These are phyloP conservation scores for Phytophthora ohioensis DNA, from an alignment of 352 stramenopile species.

Conservation along the genomic window DNA sequence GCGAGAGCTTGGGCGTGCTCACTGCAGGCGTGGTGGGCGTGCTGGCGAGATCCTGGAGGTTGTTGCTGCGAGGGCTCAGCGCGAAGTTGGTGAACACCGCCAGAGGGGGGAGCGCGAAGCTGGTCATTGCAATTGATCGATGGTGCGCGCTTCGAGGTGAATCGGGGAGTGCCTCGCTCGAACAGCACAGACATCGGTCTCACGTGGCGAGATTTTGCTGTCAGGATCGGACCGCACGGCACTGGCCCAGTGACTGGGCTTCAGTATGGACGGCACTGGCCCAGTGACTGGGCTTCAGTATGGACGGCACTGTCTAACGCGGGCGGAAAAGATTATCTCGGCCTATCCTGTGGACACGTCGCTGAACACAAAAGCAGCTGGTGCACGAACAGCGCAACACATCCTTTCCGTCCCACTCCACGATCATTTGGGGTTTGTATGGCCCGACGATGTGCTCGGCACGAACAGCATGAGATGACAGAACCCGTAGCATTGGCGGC, in stretches of 20 bases:
- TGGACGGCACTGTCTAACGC: conserved; percentile 14
- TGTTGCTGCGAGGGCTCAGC: not conserved
- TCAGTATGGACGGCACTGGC: not conserved
- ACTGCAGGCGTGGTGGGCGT: conserved; percentile 3
- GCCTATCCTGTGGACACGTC: conserved; percentile 20
- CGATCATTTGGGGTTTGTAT: conserved; percentile 15
- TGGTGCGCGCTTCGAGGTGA: conserved; percentile 3
- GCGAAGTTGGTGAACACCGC: conserved; percentile 18
- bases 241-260: not conserved
- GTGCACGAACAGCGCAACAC: conserved; percentile 25
- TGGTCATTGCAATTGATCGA: conserved; percentile 11
- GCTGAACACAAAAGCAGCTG: conserved; percentile 13
- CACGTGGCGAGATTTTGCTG: conserved; percentile 21
- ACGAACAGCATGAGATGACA: conserved; percentile 36
- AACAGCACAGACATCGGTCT: conserved; percentile 6
- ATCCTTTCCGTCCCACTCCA: conserved; percentile 1
- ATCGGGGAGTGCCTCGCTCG: conserved; percentile 7
- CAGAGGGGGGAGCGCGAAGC: conserved; percentile 24
- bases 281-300: not conserved
- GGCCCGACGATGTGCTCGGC: conserved; percentile 20
- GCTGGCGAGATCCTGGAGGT: not conserved
- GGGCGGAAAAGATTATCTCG: not conserved
- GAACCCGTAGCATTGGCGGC: conserved; percentile 5
- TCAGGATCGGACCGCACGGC: conserved; percentile 10
- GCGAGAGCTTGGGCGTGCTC: conserved; percentile 29